These are phyloP conservation scores for Verbascum thapsus DNA, from an alignment of 257 asterid genomes.

Conservation along the genomic window DNA sequence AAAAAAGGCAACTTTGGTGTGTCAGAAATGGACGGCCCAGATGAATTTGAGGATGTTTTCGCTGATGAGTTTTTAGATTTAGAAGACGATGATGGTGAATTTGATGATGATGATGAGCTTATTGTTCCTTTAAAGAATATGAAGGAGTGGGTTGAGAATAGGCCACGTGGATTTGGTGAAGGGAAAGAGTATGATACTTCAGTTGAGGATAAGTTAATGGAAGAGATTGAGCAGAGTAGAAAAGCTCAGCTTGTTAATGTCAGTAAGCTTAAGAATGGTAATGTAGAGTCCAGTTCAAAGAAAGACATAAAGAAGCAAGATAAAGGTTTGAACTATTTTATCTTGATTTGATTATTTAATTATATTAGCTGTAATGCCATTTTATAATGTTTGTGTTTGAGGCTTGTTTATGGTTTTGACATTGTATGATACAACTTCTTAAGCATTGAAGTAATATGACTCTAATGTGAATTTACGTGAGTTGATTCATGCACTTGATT, in stretches of 20 bases:
- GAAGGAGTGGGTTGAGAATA: slow-evolving; percentile 68
- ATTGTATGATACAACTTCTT: slow-evolving; percentile 5
- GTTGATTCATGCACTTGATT: slow-evolving; percentile 9
- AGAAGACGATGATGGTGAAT: slow-evolving; percentile 42
- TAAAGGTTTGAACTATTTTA: slow-evolving; percentile 50
- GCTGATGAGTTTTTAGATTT: slow-evolving; percentile 41
- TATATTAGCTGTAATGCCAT: background rate
- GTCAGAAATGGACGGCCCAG: slow-evolving; percentile 44
- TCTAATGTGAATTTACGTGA: background rate
- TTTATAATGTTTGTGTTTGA: slow-evolving; percentile 2
- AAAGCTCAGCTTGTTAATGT: slow-evolving; percentile 79
- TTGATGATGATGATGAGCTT: slow-evolving; percentile 50
- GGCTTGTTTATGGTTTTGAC: slow-evolving; percentile 6
- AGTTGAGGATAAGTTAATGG: slow-evolving; percentile 82
- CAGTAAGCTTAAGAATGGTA: slow-evolving; percentile 65
- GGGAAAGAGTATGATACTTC: slow-evolving; percentile 84
- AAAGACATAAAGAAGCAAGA: slow-evolving; percentile 41
- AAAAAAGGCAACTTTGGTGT: slow-evolving; percentile 32
- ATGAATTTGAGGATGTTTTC: slow-evolving; percentile 42
- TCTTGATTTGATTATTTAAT: background rate
- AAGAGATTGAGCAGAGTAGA: slow-evolving; percentile 82
- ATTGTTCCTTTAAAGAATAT: slow-evolving; percentile 60
- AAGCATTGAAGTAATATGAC: background rate
- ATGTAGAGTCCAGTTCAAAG: slow-evolving; percentile 36
- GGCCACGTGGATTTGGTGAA: slow-evolving; percentile 93